Base-by-base conservation (phyloP, 2,329 filamentous ascomycete genomes). In the Hypocreales sp. region DNA sequence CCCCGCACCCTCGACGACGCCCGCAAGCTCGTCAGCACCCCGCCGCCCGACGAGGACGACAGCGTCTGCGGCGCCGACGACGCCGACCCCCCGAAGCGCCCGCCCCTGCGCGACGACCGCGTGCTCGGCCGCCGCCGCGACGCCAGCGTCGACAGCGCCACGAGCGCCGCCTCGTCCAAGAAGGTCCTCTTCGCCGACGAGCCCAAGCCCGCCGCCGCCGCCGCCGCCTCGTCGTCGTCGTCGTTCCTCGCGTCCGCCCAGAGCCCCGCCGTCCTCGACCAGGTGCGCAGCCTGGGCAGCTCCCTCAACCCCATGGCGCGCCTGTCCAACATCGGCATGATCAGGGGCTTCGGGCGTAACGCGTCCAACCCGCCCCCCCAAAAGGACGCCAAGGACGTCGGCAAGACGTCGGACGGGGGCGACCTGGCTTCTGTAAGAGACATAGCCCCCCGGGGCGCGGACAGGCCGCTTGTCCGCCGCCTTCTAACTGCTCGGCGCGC, bases 1-100 rank as follows among this genome's bases (percentile, higher is more conserved):
- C 90, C 90, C 2, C 87, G 82, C 42, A 98, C 90, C 2, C 60
- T 98, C 0, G 90, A 93, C 40, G 90, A 98, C 43, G 90, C 87
- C 11, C 69, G 84, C 25, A 87, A 84, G 47, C 67, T 98, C 8
- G 79, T 98, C 35, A 80, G 73, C 42, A 79, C 79, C 1, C 72
- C 78, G 20, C 60, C 72, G 10, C 65, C 56, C 0, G 70, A 73
- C 3, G 72, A 77, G 20, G 69, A 74, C 20, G 69, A 72, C 31
- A 72, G 68, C 7, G 56, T 64, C n/a, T 69, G 67, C 40, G 72
- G 66, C n/a, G 39, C 39, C 4, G 51, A 57, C 8, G 53, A 58
- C 17, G 30, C 37, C 9, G 51, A 54, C 8, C 36, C 35, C 7
- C 30, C 29, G 8, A 48, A 47, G 24, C 46, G 40, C 35, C 42